phyloP scores from a whole-genome alignment of 2,329 filamentous ascomycete species.

The Arthroderma sp. region DNA sequence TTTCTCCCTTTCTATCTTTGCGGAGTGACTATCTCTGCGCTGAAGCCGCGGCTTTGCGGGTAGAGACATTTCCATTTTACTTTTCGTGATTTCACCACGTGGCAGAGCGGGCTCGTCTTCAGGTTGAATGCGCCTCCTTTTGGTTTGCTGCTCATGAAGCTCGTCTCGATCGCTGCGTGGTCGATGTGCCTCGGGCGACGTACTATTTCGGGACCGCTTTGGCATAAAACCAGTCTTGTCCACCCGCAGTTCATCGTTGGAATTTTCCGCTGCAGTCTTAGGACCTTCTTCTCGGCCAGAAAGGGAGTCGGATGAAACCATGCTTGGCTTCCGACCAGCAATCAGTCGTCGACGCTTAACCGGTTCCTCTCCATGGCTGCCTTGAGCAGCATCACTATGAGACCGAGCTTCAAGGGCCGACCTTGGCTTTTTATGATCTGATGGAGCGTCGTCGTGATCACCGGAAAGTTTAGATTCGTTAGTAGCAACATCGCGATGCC shows the following conservation, averaged over 20 bases:
- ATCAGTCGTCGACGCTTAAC: constrained; percentile 28
- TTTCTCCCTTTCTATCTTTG: not conserved
- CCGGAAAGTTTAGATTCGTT: constrained; percentile 15
- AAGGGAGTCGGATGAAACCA: constrained; percentile 29
- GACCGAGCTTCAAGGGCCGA: constrained; percentile 11
- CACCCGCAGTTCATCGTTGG: constrained; percentile 13
- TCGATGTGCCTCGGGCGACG: constrained; percentile 28
- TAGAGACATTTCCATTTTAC: not conserved
- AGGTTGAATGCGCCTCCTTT: constrained; percentile 29
- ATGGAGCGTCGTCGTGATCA: constrained; percentile 21
- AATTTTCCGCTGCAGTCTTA: constrained; percentile 20
- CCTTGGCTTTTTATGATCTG: constrained; percentile 17
- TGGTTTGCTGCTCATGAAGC: constrained; percentile 24
- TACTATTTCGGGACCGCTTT: constrained; percentile 31
- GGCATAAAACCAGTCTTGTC: constrained; percentile 15
- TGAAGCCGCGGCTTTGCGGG: not conserved
- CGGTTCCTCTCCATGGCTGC: constrained; percentile 21
- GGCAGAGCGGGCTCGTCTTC: constrained; percentile 25
- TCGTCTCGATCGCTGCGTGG: constrained; percentile 21
- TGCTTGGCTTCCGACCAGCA: constrained; percentile 25
- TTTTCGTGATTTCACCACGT: constrained; percentile 13
- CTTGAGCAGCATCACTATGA: constrained; percentile 20
- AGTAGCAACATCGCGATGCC: constrained; percentile 13
- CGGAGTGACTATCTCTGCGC: not conserved
- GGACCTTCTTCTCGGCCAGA: constrained; percentile 26